Percentiles rank a stretch among this genome's conserved stretches.
These are phyloP conservation scores for Verticillium nonalfalfae DNA, from an alignment of 2,329 filamentous ascomycete genomes.

Conservation along the genomic window DNA sequence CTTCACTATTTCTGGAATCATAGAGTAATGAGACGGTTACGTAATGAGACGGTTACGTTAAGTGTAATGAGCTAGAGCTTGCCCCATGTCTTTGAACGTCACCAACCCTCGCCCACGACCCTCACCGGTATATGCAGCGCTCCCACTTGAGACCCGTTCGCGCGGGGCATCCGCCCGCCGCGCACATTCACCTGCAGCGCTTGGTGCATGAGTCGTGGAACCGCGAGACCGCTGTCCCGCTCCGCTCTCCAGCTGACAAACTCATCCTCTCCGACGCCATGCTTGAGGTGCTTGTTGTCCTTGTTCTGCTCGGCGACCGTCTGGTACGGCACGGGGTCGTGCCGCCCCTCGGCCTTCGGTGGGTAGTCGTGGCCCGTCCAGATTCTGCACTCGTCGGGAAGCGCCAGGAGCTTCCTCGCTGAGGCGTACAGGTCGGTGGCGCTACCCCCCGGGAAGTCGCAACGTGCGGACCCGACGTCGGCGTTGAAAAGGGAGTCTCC, in stretches of 20 bases:
- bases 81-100: not conserved
- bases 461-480: conserved; percentile 41
- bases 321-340: conserved; percentile 28
- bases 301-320: conserved; percentile 38
- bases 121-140: conserved; percentile 29
- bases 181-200: conserved; percentile 47
- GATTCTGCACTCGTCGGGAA: conserved; percentile 37
- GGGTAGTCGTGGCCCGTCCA: conserved; percentile 53
- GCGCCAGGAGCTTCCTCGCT: conserved; percentile 29
- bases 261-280: conserved; percentile 30
- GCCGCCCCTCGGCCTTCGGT: conserved; percentile 19
- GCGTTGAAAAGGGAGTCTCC: conserved; percentile 41
- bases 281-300: conserved; percentile 41
- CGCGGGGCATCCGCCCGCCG: conserved; percentile 34
- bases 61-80: too few species aligned
- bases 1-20: too few species aligned
- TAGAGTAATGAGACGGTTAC: too few species aligned
- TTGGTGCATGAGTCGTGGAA: conserved; percentile 41
- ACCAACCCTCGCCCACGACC: conserved; percentile 44
- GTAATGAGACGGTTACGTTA: too few species aligned
- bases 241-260: conserved; percentile 36
- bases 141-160: conserved; percentile 19
- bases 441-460: conserved; percentile 44
- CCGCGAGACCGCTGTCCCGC: conserved; percentile 34
- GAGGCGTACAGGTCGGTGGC: conserved; percentile 37